Conservation (phyloP, 2,329 filamentous ascomycete species). For the Fusarium domesticum region DNA sequence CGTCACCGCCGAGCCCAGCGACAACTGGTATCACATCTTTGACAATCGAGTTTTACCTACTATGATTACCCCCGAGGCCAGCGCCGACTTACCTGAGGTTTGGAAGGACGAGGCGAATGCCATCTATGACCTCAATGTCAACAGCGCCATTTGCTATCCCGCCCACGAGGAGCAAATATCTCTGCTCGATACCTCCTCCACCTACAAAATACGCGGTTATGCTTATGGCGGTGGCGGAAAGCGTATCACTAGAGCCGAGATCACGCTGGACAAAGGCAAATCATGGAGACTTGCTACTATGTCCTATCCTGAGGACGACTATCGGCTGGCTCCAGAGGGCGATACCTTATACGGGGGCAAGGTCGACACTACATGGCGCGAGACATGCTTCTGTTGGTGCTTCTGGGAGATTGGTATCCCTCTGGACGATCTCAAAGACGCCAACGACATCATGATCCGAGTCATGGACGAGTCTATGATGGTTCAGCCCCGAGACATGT, state of each 20-base stretch:
- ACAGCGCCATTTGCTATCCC: constrained; percentile 78
- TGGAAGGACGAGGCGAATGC: constrained; percentile 91
- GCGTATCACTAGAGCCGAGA: constrained; percentile 75
- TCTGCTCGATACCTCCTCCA: constrained; percentile 45
- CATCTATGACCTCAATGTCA: constrained; percentile 87
- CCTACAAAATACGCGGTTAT: constrained; percentile 72
- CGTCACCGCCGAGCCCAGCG: constrained; percentile 73
- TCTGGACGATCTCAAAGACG: constrained; percentile 56
- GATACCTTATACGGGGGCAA: constrained; percentile 70
- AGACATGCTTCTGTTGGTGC: constrained; percentile 86
- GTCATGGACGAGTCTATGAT: constrained; percentile 91
- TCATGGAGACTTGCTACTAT: constrained; percentile 76
- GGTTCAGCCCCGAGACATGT: constrained; percentile 87
- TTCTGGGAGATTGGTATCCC: constrained; percentile 78
- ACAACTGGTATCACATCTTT: constrained; percentile 95
- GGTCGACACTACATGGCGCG: constrained; percentile 77
- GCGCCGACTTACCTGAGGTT: constrained; percentile 67
- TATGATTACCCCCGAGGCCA: constrained; percentile 77
- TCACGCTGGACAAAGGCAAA: constrained; percentile 79
- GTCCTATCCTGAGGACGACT: constrained; percentile 81
- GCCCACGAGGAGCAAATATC: constrained; percentile 69
- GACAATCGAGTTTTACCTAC: constrained; percentile 90
- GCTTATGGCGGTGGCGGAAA: constrained; percentile 88
- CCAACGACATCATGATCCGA: constrained; percentile 74
- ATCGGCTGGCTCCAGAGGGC: constrained; percentile 59